Conservation (phyloP, 2,329 filamentous ascomycete genomes). For the Fusarium sp. region DNA sequence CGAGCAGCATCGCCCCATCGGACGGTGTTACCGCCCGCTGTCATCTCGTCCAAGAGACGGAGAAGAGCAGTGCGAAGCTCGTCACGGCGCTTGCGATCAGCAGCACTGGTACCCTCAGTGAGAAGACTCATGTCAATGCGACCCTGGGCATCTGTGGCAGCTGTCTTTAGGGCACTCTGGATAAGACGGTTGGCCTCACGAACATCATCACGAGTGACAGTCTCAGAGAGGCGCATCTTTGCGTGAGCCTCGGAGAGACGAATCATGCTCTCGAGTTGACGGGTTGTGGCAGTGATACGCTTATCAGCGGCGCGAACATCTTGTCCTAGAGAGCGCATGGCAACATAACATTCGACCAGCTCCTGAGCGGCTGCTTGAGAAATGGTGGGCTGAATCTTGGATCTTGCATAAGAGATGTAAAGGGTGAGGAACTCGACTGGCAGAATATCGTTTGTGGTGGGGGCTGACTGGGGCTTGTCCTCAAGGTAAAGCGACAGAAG, state of each 20-base stretch:
- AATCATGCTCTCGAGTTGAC: constrained; percentile 98
- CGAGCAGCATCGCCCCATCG: constrained; percentile 84
- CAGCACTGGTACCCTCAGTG: constrained; percentile 91
- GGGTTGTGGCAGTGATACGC: constrained; percentile 96
- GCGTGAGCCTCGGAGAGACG: constrained; percentile 95
- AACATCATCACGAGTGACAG: constrained; percentile 86
- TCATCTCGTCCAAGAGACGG: constrained; percentile 83
- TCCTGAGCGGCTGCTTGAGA: constrained; percentile 84
- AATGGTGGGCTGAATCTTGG: constrained; percentile 85
- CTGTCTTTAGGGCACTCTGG: constrained; percentile 93
- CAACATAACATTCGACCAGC: constrained; percentile 88
- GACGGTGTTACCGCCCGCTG: constrained; percentile 74
- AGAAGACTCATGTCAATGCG: constrained; percentile 97
- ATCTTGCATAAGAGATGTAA: constrained; percentile 96
- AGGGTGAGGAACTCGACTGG: constrained; percentile 95
- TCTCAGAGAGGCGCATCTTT: constrained; percentile 89
- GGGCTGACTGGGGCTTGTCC: constrained; percentile 88
- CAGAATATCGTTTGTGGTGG: constrained; percentile 80
- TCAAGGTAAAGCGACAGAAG: constrained; percentile 97
- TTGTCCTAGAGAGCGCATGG: constrained; percentile 93
- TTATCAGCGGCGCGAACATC: constrained; percentile 90
- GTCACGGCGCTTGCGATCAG: constrained; percentile 84
- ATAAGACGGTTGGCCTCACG: constrained; percentile 92
- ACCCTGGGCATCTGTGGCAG: constrained; percentile 93
- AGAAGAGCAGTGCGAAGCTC: constrained; percentile 88